Percentiles rank a stretch among this genome's conserved stretches.
phyloP scores from a whole-genome alignment of 306 rosid species.

The Corylus americana region DNA sequence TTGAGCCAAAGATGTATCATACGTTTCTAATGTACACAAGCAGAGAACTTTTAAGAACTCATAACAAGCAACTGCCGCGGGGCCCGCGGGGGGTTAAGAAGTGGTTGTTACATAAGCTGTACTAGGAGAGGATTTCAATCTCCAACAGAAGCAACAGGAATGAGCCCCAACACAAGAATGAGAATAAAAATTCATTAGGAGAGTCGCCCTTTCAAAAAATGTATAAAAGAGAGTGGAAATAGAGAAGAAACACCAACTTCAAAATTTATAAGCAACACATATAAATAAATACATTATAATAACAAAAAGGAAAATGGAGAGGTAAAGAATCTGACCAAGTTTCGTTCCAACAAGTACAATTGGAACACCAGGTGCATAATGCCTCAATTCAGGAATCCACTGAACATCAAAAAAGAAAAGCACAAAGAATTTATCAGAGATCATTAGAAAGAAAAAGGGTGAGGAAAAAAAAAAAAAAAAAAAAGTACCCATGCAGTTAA shows the following conservation, averaged over 20 bases:
- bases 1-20: neutral
- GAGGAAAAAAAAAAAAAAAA: neutral
- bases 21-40: neutral
- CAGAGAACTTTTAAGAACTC: neutral
- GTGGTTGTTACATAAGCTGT: neutral
- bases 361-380: conserved; percentile 97
- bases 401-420: conserved; percentile 29
- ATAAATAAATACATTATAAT: neutral
- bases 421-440: neutral
- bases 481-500: neutral
- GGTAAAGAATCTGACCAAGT: conserved; percentile 75
- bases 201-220: neutral
- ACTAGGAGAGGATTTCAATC: neutral
- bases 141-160: neutral
- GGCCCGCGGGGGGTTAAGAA: neutral
- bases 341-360: conserved; percentile 95
- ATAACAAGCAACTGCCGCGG: no score
- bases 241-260: neutral
- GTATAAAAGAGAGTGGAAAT: neutral
- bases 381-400: conserved; percentile 99
- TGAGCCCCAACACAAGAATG: neutral
- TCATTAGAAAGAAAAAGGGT: neutral
- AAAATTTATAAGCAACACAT: neutral
- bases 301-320: conserved; percentile 16
- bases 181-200: neutral